phyloP scores from a whole-genome alignment of 129 eudicot species.

The Ambrosia artemisiifolia region DNA sequence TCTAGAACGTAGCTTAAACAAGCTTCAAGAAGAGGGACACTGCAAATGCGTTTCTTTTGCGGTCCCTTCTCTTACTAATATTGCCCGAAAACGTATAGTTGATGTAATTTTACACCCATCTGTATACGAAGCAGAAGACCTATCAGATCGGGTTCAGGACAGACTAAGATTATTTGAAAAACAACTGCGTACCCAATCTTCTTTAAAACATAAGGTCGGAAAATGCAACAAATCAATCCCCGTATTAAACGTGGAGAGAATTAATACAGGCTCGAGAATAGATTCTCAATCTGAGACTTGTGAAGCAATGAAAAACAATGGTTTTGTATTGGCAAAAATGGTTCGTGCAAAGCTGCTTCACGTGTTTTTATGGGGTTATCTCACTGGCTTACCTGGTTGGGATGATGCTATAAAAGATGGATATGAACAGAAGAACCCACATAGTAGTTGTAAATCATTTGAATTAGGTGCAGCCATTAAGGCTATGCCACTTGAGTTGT shows the following conservation, averaged over 20 bases:
- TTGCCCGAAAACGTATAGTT: conserved; percentile 52
- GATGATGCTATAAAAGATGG: conserved; percentile 47
- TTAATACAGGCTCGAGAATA: conserved; percentile 26
- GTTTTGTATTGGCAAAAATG: conserved; percentile 87
- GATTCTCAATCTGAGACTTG: conserved; percentile 40
- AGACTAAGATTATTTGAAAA: conserved; percentile 61
- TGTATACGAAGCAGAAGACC: conserved; percentile 44
- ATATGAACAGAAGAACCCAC: conserved; percentile 53
- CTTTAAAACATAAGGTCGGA: conserved; percentile 29
- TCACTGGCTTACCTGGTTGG: conserved; percentile 53
- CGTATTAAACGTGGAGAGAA: conserved; percentile 57
- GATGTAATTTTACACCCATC: conserved; percentile 80
- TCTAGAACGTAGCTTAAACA: conserved; percentile 58
- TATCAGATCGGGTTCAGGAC: conserved; percentile 59
- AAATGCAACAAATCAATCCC: conserved; percentile 47
- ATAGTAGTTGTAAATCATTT: conserved; percentile 61
- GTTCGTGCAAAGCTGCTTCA: conserved; percentile 76
- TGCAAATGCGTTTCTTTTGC: conserved; percentile 61
- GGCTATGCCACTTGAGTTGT: conserved; percentile 90
- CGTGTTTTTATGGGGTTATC: conserved; percentile 67
- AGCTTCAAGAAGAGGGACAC: conserved; percentile 71
- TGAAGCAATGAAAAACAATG: conserved; percentile 74
- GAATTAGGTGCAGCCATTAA: conserved; percentile 58
- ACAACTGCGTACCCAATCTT: conserved; percentile 42
- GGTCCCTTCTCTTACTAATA: conserved; percentile 70